Base-by-base conservation (phyloP, 441 rosid genomes). In the Croton setiger region DNA sequence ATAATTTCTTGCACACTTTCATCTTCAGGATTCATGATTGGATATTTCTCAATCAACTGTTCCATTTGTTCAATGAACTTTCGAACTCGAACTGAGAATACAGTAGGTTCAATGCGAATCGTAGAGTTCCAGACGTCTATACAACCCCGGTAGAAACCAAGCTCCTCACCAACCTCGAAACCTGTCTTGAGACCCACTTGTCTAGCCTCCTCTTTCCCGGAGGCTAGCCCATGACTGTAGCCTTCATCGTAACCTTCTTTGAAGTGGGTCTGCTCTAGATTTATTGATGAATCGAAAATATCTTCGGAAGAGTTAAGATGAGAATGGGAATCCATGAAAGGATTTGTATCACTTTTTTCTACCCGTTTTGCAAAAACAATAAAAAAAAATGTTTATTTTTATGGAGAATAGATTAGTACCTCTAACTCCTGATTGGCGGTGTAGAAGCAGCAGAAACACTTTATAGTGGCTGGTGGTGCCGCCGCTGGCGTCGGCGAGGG, bases 71-170 rank as follows among this genome's bases (percentile, higher is more conserved):
- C 72, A 62, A 94, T 74, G 64, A 79, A 71, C 85, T 82, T 86
- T 51, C 82, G 88, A 66, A 87, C 72, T 72, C 88, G 82, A 63
- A 77, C 27, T 18, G 96, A 87, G 78, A 86, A 86, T 23, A 72
- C 79, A 35, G 59, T 61, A 1, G 90, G 87, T 7, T 83, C 82
- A 20, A 83, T 66, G 68, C 76, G 81, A 70, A 88, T 78, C 3
- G 72, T 86, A 5, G 96, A 83, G 71, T 73, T 85, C 92, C 95
- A 91, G 33, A 91, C 73, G 52, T 78, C 85, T 57, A 84, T 82
- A 72, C 96, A 93, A 51, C 96, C 96, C 45, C 75, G 72, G 82
- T 91, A 93, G 81, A 93, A 93, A 2, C 96, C 97, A 15, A 91
- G 75, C 43, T 89, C 91, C 81, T 93, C 93, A 20, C 97, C 97